These are phyloP conservation scores for Suillus paluster DNA, from an alignment of 768 basidiomycete genomes.

Conservation along the genomic window DNA sequence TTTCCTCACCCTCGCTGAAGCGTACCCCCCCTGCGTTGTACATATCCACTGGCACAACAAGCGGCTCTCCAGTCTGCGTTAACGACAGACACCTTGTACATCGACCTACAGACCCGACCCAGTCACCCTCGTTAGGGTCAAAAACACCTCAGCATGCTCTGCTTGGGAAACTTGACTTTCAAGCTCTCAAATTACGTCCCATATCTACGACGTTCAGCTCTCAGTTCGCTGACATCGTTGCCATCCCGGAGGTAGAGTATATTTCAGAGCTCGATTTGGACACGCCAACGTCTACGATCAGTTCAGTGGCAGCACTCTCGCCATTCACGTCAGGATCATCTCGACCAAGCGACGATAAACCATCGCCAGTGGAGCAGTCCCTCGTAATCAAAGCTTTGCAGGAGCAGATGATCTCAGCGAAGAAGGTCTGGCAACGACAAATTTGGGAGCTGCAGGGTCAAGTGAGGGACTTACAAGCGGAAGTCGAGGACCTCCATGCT, in stretches of 20 bases:
- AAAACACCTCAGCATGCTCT: conserved; percentile 64
- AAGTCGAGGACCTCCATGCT: conserved; percentile 61
- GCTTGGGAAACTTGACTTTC: conserved; percentile 62
- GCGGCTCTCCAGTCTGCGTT: conserved; percentile 16
- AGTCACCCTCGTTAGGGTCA: conserved; percentile 22
- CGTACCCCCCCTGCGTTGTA: conserved; percentile 34
- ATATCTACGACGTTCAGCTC: conserved; percentile 77
- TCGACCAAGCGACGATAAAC: conserved; percentile 39
- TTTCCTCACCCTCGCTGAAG: conserved; percentile 20
- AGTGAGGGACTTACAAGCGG: conserved; percentile 70
- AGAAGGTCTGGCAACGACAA: conserved; percentile 71
- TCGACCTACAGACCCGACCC: conserved; percentile 12
- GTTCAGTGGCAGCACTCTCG: conserved; percentile 45
- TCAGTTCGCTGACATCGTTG: conserved; percentile 58
- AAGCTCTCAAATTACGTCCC: conserved; percentile 71
- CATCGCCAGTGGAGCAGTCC: conserved; percentile 44
- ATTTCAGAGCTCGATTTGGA: conserved; percentile 46
- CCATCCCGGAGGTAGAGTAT: conserved; percentile 29
- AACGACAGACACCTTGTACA: too few species aligned
- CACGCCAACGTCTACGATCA: conserved; percentile 54
- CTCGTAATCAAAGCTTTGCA: conserved; percentile 57
- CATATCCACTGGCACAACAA: conserved; percentile 31
- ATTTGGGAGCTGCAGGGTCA: conserved; percentile 79
- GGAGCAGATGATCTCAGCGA: conserved; percentile 60
- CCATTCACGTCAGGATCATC: conserved; percentile 50